Evolutionary conservation across 164 flowering plant genomes (phyloP).

Genomic region (Sedum album): DNA sequence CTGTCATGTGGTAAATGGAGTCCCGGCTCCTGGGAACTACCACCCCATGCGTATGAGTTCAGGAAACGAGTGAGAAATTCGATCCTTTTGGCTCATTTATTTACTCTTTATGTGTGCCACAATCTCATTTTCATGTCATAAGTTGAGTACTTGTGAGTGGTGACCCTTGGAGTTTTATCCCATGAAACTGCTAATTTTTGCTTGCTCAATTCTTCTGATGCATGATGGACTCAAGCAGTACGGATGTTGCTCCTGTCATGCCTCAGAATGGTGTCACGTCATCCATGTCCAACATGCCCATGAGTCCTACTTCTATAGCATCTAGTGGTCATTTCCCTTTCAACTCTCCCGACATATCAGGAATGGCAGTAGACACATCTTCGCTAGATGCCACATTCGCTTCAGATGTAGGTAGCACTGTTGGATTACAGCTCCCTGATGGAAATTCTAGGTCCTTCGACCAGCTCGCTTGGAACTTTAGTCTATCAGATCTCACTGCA

Average conservation of each 20-base stretch:
- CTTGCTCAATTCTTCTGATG: background rate
- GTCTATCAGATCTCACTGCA: slow-evolving; percentile 87
- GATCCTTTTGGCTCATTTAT: background rate
- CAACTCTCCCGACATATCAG: slow-evolving; percentile 76
- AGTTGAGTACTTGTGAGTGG: background rate
- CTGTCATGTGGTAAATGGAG: slow-evolving; percentile 93
- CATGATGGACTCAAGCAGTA: slow-evolving; percentile 23
- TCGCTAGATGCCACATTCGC: slow-evolving; percentile 83
- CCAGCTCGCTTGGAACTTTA: slow-evolving; percentile 89
- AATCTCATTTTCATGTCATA: background rate
- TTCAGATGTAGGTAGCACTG: slow-evolving; percentile 67
- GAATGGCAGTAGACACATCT: slow-evolving; percentile 78
- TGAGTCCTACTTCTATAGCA: slow-evolving; percentile 88
- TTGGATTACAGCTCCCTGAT: slow-evolving; percentile 65
- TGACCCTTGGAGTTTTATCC: background rate
- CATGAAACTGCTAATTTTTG: background rate
- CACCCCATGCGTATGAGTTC: slow-evolving; percentile 81
- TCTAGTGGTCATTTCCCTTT: slow-evolving; percentile 94
- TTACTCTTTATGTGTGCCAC: background rate
- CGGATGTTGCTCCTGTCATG: slow-evolving; percentile 38
- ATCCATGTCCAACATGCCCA: slow-evolving; percentile 79
- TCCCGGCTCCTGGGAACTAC: slow-evolving; percentile 78
- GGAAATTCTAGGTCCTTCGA: slow-evolving; percentile 65
- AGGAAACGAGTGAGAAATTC: slow-evolving; percentile 63
- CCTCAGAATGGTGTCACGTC: slow-evolving; percentile 61